Percentiles rank a stretch among this genome's conserved stretches.
phyloP scores from a whole-genome alignment of 495 filamentous ascomycete genomes.

The Chlorociboria aeruginascens region DNA sequence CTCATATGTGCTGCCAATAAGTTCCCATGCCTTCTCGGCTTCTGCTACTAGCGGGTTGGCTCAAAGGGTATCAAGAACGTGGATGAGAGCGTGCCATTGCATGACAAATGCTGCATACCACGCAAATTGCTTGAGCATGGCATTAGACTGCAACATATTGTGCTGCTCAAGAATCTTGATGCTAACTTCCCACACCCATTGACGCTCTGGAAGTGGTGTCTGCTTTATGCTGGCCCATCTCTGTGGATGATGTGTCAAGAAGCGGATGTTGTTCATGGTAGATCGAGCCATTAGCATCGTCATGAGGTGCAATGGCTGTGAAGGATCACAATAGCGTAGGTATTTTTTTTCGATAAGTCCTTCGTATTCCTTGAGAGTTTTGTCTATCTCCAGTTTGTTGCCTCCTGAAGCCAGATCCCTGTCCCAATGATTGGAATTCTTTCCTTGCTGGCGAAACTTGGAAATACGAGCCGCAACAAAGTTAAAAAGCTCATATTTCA shows the following conservation, averaged over 20 bases:
- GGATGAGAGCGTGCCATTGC: slow-evolving; percentile 69
- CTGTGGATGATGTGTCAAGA: slow-evolving; percentile 9
- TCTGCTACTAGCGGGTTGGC: slow-evolving; percentile 47
- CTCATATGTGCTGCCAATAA: slow-evolving; percentile 44
- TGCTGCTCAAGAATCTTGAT: slow-evolving; percentile 66
- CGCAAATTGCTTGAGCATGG: slow-evolving; percentile 51
- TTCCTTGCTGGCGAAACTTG: slow-evolving; percentile 17
- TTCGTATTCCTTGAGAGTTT: slow-evolving; percentile 53
- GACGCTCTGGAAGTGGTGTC: slow-evolving; percentile 25
- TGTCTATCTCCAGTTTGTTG: slow-evolving; percentile 35
- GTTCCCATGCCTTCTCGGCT: slow-evolving; percentile 69
- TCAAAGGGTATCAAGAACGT: slow-evolving; percentile 63
- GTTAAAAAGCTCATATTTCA: slow-evolving; percentile 47
- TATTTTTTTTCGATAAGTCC: slow-evolving; percentile 56
- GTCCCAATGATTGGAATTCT: slow-evolving; percentile 11
- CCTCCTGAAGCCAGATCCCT: slow-evolving; percentile 4
- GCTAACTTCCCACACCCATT: slow-evolving; percentile 58
- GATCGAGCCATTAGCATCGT: slow-evolving; percentile 53
- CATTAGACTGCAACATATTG: slow-evolving; percentile 46
- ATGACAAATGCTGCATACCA: slow-evolving; percentile 68
- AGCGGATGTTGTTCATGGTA: slow-evolving; percentile 29
- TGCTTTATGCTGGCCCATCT: slow-evolving; percentile 18
- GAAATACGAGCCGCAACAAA: slow-evolving; percentile 14
- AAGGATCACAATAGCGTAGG: slow-evolving; percentile 43
- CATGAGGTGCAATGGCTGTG: slow-evolving; percentile 54